Evolutionary conservation across 306 rosid species (phyloP), one percentile per base, ranked within the genome.

Genomic region (Vigna mungo): DNA sequence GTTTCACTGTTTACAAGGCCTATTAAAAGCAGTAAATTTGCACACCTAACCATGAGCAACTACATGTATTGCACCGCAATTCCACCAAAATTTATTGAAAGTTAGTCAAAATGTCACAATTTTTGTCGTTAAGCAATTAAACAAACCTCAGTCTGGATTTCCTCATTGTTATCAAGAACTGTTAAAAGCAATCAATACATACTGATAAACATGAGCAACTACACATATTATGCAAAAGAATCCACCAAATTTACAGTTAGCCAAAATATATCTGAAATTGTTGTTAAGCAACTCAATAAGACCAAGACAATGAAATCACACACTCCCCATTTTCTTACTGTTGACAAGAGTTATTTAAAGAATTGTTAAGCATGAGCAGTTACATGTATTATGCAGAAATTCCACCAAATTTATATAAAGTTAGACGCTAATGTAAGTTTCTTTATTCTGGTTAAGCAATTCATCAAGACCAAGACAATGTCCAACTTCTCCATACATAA

Each of bases 221-320:
- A 48, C 77, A 43, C 16, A 68, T 34, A 48, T n/a, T n/a, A n/a
- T n/a, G n/a, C n/a, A n/a, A n/a, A n/a, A n/a, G n/a, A n/a, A n/a
- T 71, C 25, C 46, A 54, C 64, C 68, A 72, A 48, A n/a, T 78
- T 61, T 47, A 55, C 3, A n/a, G n/a, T 65, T 73, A 49, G 36
- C 68, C 71, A 51, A 71, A 62, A 72, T 15, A 72, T 15, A 23
- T 58, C 46, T 43, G 43, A 17, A 30, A 21, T n/a, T 41, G 53
- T 27, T 11, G 48, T 47, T 53, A 18, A 44, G 44, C 49, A 41
- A 9, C 21, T 53, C 59, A 53, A 6, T 5, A 18, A 53, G 59
- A 53, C 59, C 59, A 18, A 18, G 27, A 53, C 20, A 18, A 34
- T 13, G 37, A 47, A 60, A 48, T 13, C 44, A 43, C 20, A 43